Evolutionary conservation across 805 yeast species (phyloP), one percentile per base, ranked within the genome.

Genomic region (Nakazawaea populi): DNA sequence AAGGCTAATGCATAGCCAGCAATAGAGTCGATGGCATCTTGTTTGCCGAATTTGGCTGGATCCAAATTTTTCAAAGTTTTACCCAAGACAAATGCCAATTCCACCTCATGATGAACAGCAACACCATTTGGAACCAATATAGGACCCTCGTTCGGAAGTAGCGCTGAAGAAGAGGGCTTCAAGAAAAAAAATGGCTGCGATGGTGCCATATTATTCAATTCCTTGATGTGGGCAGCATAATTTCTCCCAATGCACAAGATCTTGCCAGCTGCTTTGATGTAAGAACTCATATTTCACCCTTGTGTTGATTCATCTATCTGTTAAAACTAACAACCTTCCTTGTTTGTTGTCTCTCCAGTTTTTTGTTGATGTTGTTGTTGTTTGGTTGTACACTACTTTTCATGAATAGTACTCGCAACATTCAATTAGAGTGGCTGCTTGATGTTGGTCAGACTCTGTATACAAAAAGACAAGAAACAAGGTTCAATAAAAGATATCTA

Each of bases 241-340:
- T 94, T 94, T 60, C 99, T 85, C 43, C 99, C 99, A 57, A 94
- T 92, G 68, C 99, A 94, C 14, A 94, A 78, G 61, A 92, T 80
- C 70, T 94, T 94, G 37, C 84, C 76, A 2, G 89, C 90, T 18
- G 70, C 61, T 51, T 78, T 81, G 41, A 83, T 70, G 63, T 85
- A 87, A 9, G 35, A 32, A 32, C 4, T 32, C 35, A 32, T 32
- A 18, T 18, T 18, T 18, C 24, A 18, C 24, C 24, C 24, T 18
- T 18, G 24, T 18, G 24, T 18, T 18, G 24, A 2, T 18, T 18
- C 24, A 18, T 18, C 24, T 18, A 18, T 18, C 24, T 18, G 24
- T 18, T 18, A 18, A 18, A 3, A 18, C 24, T 18, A 18, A 2
- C 24, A 3, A 18, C 2, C 24, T 18, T 18, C 24, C 24, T 18